These are phyloP conservation scores for Termitomyces heimii DNA, from an alignment of 768 basidiomycete species.

Conservation along the genomic window DNA sequence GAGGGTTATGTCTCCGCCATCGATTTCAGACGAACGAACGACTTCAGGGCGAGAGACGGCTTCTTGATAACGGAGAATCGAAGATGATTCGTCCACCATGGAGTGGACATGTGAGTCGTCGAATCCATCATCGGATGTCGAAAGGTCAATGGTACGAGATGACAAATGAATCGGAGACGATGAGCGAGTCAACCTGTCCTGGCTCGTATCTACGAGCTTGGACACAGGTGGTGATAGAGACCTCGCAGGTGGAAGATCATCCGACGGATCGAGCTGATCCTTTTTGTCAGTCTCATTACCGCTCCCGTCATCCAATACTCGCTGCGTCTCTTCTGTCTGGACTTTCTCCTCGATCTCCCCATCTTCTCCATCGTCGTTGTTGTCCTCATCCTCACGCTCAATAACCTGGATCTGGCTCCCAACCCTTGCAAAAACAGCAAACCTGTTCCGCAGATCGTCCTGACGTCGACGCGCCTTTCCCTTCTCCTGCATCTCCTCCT, in stretches of 20 bases:
- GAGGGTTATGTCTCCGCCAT: conserved; percentile 19
- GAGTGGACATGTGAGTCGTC: conserved; percentile 15
- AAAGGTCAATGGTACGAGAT: conserved; percentile 14
- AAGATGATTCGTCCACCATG: conserved; percentile 12
- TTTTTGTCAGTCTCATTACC: background rate
- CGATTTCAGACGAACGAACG: conserved; percentile 23
- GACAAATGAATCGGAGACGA: conserved; percentile 12
- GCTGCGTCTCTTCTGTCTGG: background rate
- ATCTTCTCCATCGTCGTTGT: conserved; percentile 16
- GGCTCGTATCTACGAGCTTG: background rate
- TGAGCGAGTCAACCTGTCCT: background rate
- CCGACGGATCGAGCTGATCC: background rate
- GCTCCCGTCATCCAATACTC: background rate
- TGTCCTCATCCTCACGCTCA: conserved; percentile 17
- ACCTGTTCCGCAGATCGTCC: conserved; percentile 36
- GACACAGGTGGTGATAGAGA: background rate
- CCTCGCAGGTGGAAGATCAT: background rate
- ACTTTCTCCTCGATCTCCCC: conserved; percentile 14
- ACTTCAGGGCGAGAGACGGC: conserved; percentile 32
- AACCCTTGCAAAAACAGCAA: conserved; percentile 49
- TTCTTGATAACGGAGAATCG: conserved; percentile 11
- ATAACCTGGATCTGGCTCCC: conserved; percentile 30
- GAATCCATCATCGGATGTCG: conserved; percentile 12
- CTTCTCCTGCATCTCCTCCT: background rate
- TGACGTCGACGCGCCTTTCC: background rate